Evolutionary conservation across 805 yeast species (phyloP), one percentile per base, ranked within the genome.

Genomic region (Limtongozyma cylindracea): DNA sequence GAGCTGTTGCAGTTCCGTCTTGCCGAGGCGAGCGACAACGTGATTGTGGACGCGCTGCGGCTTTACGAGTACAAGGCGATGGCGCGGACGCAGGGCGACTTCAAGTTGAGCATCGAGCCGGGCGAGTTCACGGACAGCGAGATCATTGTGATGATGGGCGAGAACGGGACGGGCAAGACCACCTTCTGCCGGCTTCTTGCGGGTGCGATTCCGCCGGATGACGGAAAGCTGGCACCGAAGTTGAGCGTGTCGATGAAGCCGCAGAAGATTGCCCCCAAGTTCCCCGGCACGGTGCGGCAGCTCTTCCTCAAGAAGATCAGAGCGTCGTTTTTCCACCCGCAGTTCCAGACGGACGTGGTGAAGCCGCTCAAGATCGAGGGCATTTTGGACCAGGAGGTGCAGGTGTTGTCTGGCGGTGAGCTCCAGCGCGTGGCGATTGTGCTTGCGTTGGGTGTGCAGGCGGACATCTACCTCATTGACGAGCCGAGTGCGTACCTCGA

Each of bases 401-500:
- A 78, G 56, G 77, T 78, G 37, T 57, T 88, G 48, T 82, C 95
- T 21, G 99, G 99, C 56, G 99, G 99, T 68, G 99, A 88, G 57
- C 62, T 88, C 56, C 99, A 88, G 56, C 73, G 99, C 60, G 98
- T 88, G 28, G 99, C 99, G 31, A 84, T 88, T 49, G 91, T 80
- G 17, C 61, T 88, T 44, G 69, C 96, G 4, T 59, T 88, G 28
- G 99, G 99, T 64, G 54, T 71, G 22, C 76, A 76, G 11, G 96
- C 98, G 14, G 98, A 88, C 49, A 76, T 88, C 34, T 88, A 88
- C 46, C 62, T 88, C 45, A 88, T 88, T 35, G 99, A 88, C 49
- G 99, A 88, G 53, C 99, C 99, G 21, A 80, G 95, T 29, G 99
- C 99, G 12, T 88, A 88, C 53, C 64, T 88, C 47, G 99, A 88